A percentile compares a stretch with the other conserved stretches of the same genome.
Evolutionary conservation across 805 yeast genomes (phyloP).

Genomic region (Starmera amethionina): DNA sequence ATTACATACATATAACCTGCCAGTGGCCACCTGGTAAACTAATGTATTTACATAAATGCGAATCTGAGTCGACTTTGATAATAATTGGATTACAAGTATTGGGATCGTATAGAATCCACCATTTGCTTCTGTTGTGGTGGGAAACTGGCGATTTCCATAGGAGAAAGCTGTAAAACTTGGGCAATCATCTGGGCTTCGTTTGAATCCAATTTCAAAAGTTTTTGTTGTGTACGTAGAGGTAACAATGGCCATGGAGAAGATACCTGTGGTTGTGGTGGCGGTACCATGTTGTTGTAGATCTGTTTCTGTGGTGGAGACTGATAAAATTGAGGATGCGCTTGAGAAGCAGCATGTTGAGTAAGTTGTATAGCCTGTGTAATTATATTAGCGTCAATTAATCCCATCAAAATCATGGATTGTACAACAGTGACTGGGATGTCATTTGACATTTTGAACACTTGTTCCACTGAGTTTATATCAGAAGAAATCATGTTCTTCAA

Average conservation of each 20-base stretch:
- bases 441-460: conserved; percentile 42
- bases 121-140: conserved; percentile 39
- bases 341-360: conserved; percentile 9
- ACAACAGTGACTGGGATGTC: conserved; percentile 58
- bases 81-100: conserved; percentile 28
- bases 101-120: conserved; percentile 45
- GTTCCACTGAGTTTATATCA: conserved; percentile 35
- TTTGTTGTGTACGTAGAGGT: conserved; percentile 38
- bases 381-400: conserved; percentile 60
- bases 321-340: conserved; percentile 9
- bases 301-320: conserved; percentile 4
- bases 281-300: conserved; percentile 2
- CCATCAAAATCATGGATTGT: conserved; percentile 70
- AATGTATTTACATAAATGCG: no score
- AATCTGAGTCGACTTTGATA: no score
- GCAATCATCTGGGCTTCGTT: conserved; percentile 47
- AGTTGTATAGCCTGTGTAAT: conserved; percentile 40
- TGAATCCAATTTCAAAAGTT: conserved; percentile 40
- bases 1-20: no score
- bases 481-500: conserved; percentile 36
- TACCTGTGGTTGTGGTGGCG: conserved; percentile 4
- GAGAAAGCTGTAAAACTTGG: conserved; percentile 37
- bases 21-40: no score
- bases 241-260: conserved; percentile 37
- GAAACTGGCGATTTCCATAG: conserved; percentile 29